Evolutionary conservation across 2,329 filamentous ascomycete genomes (phyloP), one percentile per base, ranked within the genome.

Genomic region (Balansia obtecta): DNA sequence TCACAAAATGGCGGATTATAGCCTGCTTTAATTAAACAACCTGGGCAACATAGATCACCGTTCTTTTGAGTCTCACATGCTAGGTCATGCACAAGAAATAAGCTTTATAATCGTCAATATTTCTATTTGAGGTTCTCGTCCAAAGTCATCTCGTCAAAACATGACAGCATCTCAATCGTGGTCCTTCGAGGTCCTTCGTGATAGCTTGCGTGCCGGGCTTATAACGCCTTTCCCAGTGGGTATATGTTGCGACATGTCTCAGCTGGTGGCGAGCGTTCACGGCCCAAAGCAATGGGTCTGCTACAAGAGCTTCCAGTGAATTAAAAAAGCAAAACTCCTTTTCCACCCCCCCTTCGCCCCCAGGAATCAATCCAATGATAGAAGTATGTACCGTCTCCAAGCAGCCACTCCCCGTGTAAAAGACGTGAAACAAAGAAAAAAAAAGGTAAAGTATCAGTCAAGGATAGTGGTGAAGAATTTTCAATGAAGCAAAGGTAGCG

Each of bases 201-300:
- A 20, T 32, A 43, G 22, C 13, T 42, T 8, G 38, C 33, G 11
- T 44, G 33, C 40, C 32, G 18, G 6, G 16, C n/a, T 22, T 37
- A 8, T 15, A 49, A 49, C 40, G 44, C 47, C 47, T 11, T 49
- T 49, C 15, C 47, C 32, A 38, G n/a, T 44, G 43, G 40, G 47
- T 45, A 49, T 45, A 30, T 49, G 18, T 49, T 49, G 47, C 47
- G 40, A 32, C 40, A 44, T 39, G 30, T 44, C 40, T 49, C 13
- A 45, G 16, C 22, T 38, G 13, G 20, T 49, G 47, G 40, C 46
- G 27, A 27, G 40, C 40, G 15, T 27, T 27, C n/a, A 22, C 16
- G 18, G 39, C n/a, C 4, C 40, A n/a, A n/a, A 4, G 40, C 40
- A 22, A 12, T 16, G 13, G 47, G 38, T 6, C 27, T 13, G 46